Conservation (phyloP, 2,329 filamentous ascomycete species). For the Thelonectria discophora region DNA sequence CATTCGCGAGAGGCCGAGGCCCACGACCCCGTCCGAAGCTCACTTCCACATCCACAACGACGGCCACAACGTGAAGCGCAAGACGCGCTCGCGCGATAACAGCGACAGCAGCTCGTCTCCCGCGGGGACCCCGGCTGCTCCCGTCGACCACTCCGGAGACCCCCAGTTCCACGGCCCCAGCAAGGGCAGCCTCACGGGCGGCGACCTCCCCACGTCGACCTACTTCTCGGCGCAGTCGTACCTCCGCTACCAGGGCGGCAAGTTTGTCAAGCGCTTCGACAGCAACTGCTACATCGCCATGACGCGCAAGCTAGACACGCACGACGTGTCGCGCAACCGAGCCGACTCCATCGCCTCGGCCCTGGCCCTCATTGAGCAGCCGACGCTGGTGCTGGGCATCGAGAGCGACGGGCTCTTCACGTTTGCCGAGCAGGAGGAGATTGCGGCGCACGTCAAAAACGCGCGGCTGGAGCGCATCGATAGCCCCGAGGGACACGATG, state of each 20-base stretch:
- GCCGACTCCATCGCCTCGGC: slow-evolving; percentile 75
- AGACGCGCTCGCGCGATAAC: slow-evolving; percentile 57
- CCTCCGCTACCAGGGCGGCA: slow-evolving; percentile 92
- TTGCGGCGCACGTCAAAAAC: slow-evolving; percentile 82
- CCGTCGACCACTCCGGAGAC: slow-evolving; percentile 49
- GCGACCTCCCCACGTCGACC: slow-evolving; percentile 70
- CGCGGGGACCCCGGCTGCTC: slow-evolving; percentile 31
- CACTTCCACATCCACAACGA: slow-evolving; percentile 87
- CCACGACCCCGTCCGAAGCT: slow-evolving; percentile 71
- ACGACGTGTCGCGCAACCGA: slow-evolving; percentile 88
- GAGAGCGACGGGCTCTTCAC: slow-evolving; percentile 97
- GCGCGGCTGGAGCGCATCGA: slow-evolving; percentile 86
- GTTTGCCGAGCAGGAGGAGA: slow-evolving; percentile 93
- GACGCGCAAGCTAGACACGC: slow-evolving; percentile 95
- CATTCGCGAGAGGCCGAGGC: slow-evolving; percentile 74
- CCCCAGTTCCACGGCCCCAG: slow-evolving; percentile 77
- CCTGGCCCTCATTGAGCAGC: slow-evolving; percentile 84
- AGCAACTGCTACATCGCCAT: slow-evolving; percentile 99
- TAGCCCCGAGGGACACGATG: slow-evolving; percentile 94
- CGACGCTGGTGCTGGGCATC: slow-evolving; percentile 90
- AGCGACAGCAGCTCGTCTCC: slow-evolving; percentile 48
- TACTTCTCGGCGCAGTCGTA: slow-evolving; percentile 99
- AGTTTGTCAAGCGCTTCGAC: slow-evolving; percentile 97
- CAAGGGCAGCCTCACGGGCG: slow-evolving; percentile 58
- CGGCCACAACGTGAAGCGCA: slow-evolving; percentile 72